Conservation (phyloP, 2,329 filamentous ascomycete species). For the Aspergillus cejpii region DNA sequence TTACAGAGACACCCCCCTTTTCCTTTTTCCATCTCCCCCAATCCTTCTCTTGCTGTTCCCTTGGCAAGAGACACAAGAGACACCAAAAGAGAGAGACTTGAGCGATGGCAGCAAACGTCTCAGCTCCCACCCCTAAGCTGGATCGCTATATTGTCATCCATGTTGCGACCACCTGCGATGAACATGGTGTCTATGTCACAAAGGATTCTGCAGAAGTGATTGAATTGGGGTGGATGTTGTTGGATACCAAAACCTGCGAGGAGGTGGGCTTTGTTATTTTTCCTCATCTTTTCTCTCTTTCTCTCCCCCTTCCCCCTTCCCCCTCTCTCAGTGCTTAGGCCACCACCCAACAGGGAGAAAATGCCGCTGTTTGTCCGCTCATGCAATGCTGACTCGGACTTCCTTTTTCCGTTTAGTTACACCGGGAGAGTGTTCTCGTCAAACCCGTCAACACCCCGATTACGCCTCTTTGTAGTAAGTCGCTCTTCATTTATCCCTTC, state of each 20-base stretch:
- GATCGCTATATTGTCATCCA: slow-evolving; percentile 98
- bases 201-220: slow-evolving; percentile 99
- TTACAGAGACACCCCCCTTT: slow-evolving; percentile 23
- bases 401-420: slow-evolving; percentile 54
- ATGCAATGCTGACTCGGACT: slow-evolving; percentile 20
- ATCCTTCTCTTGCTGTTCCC: slow-evolving; percentile 24
- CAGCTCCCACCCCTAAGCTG: slow-evolving; percentile 60
- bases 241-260: slow-evolving; percentile 84
- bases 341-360: slow-evolving; percentile 5
- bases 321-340: slow-evolving; percentile 6
- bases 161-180: slow-evolving; percentile 96
- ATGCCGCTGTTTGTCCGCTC: background rate
- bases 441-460: slow-evolving; percentile 99
- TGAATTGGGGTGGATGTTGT: slow-evolving; percentile 94
- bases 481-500: background rate
- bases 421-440: slow-evolving; percentile 91
- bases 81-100: slow-evolving; percentile 13
- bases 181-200: slow-evolving; percentile 98
- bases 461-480: slow-evolving; percentile 97
- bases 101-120: slow-evolving; percentile 43
- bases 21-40: slow-evolving; percentile 11
- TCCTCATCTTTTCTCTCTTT: background rate
- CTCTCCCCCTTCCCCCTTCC: slow-evolving; percentile 2
- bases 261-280: slow-evolving; percentile 58
- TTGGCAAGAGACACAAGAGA: slow-evolving; percentile 20